Evolutionary conservation across 805 yeast species (phyloP), one percentile per base, ranked within the genome.

Genomic region (Spathaspora sp.): DNA sequence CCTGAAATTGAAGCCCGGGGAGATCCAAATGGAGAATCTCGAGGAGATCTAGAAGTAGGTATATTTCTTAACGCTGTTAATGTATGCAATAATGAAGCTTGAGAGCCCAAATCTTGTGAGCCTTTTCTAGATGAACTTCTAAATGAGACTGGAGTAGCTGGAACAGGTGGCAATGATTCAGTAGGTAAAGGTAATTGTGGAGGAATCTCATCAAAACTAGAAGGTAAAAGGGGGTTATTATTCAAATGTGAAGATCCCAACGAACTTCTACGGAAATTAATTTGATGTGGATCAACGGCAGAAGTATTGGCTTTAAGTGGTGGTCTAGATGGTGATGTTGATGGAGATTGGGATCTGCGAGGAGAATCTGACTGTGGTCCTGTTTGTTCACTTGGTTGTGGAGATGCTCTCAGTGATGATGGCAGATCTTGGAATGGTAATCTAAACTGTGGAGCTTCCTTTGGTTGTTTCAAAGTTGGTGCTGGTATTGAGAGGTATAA

Each of bases 371-470:
- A 18, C 6, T 6, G 35, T n/a, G n/a, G n/a, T n/a, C 12, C 45
- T 3, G 32, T 7, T 18, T 17, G 57, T 11, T 11, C 44, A 29
- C 8, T 38, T 1, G 32, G 16, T 40, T 17, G 57, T 9, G 55
- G 49, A 28, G 57, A 52, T 7, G 61, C 20, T 35, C 40, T 35
- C 40, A 35, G 40, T 35, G 40, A 35, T 5, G 54, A 17, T 5
- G 66, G 50, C 26, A 31, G 26, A 40, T 85, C 88, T 61, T 85
- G 89, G 61, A 86, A 87, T 0, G 93, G 93, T 14, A 82, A 71
- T 60, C 94, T 75, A 62, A 87, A 87, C 46, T 70, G 77, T 1
- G 87, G 87, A 1, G 76, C 69, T 5, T 73, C 79, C 28, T 69
- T 57, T 6, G 43, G 51, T 3, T 46, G 28, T 38, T 47, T 51